Conservation (phyloP, 345 rosid species). For the Rhodamnia rubescens region DNA sequence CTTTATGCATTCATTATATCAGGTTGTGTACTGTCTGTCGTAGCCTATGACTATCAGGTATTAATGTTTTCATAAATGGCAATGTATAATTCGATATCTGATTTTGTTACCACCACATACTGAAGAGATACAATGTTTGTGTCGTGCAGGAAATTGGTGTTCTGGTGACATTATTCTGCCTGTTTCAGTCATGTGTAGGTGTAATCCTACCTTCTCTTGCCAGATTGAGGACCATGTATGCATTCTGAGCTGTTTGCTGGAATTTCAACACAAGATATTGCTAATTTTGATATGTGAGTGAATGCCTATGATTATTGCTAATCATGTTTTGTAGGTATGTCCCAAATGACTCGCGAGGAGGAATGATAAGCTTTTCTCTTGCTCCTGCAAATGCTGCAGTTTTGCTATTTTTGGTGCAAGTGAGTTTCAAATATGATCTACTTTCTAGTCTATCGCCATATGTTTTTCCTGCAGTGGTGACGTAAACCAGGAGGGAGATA, state of each 20-base stretch:
- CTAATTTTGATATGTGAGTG: not conserved
- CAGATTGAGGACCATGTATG: conserved; percentile 81
- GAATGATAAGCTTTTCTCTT: conserved; percentile 84
- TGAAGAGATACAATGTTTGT: not conserved
- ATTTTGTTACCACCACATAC: not conserved
- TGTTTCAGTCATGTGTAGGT: conserved; percentile 67
- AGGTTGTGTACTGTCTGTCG: conserved; percentile 54
- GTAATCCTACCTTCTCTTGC: conserved; percentile 76
- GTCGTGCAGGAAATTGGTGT: conserved; percentile 70
- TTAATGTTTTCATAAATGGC: not conserved
- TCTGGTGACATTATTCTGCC: conserved; percentile 59
- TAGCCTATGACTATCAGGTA: conserved; percentile 98
- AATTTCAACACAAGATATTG: not conserved
- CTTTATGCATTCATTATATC: conserved; percentile 41
- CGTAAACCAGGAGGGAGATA: not conserved
- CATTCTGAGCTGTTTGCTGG: not conserved
- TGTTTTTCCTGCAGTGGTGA: not conserved
- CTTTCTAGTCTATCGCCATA: not conserved
- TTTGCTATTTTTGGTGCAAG: conserved; percentile 52
- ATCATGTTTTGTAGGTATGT: conserved; percentile 50
- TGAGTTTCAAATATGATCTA: conserved; percentile 8
- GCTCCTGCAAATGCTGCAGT: conserved; percentile 75
- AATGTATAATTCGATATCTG: not conserved
- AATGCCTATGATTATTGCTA: not conserved
- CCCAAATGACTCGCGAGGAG: conserved; percentile 87